Evolutionary conservation across 1,139 yeast species (phyloP).

Genomic region (Saccharomyces hybrid): DNA sequence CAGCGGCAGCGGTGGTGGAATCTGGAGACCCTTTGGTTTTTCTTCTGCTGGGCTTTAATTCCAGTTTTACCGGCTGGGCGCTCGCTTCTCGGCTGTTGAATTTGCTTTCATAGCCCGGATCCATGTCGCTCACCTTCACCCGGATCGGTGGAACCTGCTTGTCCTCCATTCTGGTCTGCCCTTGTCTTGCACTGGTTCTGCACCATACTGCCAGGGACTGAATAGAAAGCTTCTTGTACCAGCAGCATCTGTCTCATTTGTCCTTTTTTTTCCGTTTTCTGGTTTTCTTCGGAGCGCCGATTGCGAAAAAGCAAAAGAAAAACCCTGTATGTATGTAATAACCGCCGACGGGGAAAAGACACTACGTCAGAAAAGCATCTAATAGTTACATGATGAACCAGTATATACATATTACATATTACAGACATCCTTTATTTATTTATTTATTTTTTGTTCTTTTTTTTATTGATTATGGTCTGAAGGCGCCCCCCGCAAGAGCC

Average conservation of each 20-base stretch:
- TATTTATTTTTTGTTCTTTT: not conserved
- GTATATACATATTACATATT: not conserved
- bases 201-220: no score
- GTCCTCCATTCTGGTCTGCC: not conserved
- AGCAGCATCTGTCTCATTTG: conserved; percentile 22
- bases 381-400: not conserved
- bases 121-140: not conserved
- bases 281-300: not conserved
- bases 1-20: not conserved
- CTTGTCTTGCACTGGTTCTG: no score
- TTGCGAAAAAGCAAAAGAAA: not conserved
- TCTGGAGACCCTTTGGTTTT: not conserved
- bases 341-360: not conserved
- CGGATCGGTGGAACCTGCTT: not conserved
- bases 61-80: not conserved
- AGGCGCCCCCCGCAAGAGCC: conserved; percentile 90
- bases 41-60: not conserved
- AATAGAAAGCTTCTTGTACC: not conserved
- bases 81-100: not conserved
- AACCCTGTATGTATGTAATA: not conserved
- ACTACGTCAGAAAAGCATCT: not conserved
- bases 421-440: not conserved
- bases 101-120: not conserved
- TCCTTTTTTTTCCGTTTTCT: conserved; percentile 34
- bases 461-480: conserved; percentile 24